Conservation (phyloP, 495 filamentous ascomycete species). For the Aspergillus nanangensis region DNA sequence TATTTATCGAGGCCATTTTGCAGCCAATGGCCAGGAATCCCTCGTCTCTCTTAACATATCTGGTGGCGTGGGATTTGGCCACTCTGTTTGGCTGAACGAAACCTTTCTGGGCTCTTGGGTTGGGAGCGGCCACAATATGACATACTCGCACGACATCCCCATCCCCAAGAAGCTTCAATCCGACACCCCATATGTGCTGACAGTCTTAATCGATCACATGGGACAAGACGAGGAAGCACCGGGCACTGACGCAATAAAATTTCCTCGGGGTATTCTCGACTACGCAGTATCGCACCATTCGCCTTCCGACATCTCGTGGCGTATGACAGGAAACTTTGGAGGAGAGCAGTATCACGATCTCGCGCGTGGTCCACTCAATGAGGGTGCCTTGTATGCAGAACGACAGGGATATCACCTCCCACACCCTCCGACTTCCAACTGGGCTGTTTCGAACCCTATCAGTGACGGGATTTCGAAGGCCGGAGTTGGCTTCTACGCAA, state of each 20-base stretch:
- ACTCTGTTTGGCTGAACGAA: slow-evolving; percentile 49
- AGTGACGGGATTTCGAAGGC: slow-evolving; percentile 14
- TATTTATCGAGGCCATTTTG: slow-evolving; percentile 66
- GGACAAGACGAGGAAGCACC: slow-evolving; percentile 56
- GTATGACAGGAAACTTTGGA: slow-evolving; percentile 66
- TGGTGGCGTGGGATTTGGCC: slow-evolving; percentile 56
- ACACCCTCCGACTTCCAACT: slow-evolving; percentile 40
- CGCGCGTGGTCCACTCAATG: slow-evolving; percentile 63
- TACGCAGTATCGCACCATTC: slow-evolving; percentile 43
- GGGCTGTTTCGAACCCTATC: slow-evolving; percentile 21
- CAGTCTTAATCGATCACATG: slow-evolving; percentile 64
- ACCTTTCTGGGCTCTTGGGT: slow-evolving; percentile 47
- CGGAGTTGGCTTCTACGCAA: slow-evolving; percentile 56
- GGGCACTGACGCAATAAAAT: slow-evolving; percentile 58
- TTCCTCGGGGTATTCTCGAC: slow-evolving; percentile 59
- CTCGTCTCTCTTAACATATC: slow-evolving; percentile 46
- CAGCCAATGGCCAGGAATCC: slow-evolving; percentile 51
- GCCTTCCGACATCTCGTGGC: slow-evolving; percentile 52
- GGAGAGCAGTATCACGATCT: slow-evolving; percentile 61
- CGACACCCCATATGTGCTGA: slow-evolving; percentile 52
- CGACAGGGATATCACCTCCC: slow-evolving; percentile 62
- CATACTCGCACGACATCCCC: slow-evolving; percentile 38
- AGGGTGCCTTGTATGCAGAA: slow-evolving; percentile 62
- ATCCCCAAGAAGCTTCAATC: slow-evolving; percentile 41
- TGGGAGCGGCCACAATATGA: slow-evolving; percentile 39